Conservation (phyloP, 352 stramenopile genomes). For the Pythium utonaiense region DNA sequence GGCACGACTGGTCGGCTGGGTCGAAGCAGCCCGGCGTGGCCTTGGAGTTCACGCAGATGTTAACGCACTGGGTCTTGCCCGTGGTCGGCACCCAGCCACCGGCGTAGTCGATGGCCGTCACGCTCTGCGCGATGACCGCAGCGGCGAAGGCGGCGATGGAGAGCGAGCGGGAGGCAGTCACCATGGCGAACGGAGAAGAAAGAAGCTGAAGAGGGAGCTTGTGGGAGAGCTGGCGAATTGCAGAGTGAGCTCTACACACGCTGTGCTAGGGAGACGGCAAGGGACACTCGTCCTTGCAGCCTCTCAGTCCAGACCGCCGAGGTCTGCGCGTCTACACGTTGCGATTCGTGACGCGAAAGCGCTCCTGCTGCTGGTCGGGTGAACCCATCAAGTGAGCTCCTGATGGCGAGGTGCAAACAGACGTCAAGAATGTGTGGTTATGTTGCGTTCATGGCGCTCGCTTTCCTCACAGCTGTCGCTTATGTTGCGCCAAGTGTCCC, state of each 20-base stretch:
- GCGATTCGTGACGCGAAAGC: background rate
- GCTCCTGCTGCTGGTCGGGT: background rate
- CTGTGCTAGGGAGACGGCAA: background rate
- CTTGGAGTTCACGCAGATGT: constrained; percentile 64
- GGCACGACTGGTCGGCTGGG: constrained; percentile 32
- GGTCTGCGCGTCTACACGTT: background rate
- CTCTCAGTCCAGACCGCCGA: too few species aligned
- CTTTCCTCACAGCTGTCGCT: background rate
- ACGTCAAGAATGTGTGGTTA: constrained; percentile 9
- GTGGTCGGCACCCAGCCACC: constrained; percentile 46
- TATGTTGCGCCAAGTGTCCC: background rate
- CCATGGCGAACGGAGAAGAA: background rate
- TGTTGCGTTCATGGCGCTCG: background rate
- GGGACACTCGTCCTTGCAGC: background rate
- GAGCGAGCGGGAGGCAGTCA: constrained; percentile 2
- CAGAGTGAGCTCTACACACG: background rate
- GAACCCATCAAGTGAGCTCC: background rate
- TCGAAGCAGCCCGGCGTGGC: constrained; percentile 51
- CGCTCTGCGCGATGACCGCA: background rate
- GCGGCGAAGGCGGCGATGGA: constrained; percentile 1
- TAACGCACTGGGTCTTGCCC: constrained; percentile 46
- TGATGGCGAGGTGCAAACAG: background rate
- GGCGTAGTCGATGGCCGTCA: constrained; percentile 47
- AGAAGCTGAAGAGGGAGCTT: background rate
- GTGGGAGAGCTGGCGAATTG: background rate